Percentiles rank a stretch among this genome's conserved stretches.
These are phyloP conservation scores for Trametes villosa DNA, from an alignment of 768 basidiomycete species.

Conservation along the genomic window DNA sequence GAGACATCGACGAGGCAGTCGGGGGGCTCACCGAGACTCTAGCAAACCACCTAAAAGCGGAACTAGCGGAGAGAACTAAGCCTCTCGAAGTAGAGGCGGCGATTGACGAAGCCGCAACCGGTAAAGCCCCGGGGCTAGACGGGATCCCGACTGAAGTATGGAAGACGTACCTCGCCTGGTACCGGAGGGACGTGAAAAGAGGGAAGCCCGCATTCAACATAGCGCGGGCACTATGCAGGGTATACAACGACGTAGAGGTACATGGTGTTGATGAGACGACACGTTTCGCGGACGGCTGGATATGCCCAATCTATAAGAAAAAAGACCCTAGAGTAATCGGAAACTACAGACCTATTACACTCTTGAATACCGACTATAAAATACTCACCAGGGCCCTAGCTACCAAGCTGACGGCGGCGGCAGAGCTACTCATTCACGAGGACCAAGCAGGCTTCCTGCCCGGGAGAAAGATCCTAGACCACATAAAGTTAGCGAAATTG, in stretches of 20 bases:
- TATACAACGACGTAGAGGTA: slow-evolving; percentile 3
- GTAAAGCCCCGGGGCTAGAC: neutral
- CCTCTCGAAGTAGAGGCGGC: neutral
- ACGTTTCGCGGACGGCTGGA: slow-evolving; percentile 37
- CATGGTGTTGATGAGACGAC: neutral
- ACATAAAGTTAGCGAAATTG: slow-evolving; percentile 32
- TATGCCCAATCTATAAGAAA: slow-evolving; percentile 49
- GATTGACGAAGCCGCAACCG: neutral
- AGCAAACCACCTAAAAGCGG: neutral
- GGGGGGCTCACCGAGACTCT: too few species aligned
- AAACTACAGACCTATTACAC: slow-evolving; percentile 25
- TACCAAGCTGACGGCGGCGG: slow-evolving; percentile 16
- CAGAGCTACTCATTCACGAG: slow-evolving; percentile 32
- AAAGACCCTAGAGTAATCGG: slow-evolving; percentile 20
- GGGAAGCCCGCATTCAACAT: neutral
- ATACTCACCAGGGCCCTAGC: slow-evolving; percentile 33
- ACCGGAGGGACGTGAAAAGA: neutral
- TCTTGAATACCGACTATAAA: slow-evolving; percentile 40
- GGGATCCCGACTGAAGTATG: neutral
- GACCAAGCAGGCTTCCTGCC: slow-evolving; percentile 46
- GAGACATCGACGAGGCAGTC: too few species aligned
- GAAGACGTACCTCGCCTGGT: neutral
- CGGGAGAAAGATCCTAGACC: slow-evolving; percentile 37
- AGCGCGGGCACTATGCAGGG: neutral
- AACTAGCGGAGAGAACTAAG: neutral